Conservation (phyloP, 176 grass and related monocot genomes). For the Elymus sibiricus region DNA sequence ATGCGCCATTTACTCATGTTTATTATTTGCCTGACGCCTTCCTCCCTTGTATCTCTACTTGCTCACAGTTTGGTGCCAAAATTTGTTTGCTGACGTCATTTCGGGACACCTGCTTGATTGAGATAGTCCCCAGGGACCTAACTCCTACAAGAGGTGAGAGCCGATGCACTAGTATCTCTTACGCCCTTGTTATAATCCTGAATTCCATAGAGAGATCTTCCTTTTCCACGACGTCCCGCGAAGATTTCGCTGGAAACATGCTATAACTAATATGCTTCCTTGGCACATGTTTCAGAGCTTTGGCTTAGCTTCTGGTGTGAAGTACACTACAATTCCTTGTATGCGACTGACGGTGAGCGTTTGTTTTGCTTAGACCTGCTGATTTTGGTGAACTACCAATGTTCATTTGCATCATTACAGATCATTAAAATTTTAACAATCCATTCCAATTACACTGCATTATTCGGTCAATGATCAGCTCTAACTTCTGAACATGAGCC, state of each 20-base stretch:
- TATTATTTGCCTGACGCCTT: not conserved
- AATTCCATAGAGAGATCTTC: not conserved
- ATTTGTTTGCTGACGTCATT: conserved; percentile 95
- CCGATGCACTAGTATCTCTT: not conserved
- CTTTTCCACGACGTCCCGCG: not conserved
- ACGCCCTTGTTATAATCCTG: not conserved
- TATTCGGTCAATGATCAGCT: not conserved
- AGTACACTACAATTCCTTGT: conserved; percentile 98
- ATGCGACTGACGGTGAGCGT: conserved; percentile 71
- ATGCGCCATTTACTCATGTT: not conserved
- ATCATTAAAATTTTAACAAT: not conserved
- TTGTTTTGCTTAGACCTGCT: not conserved
- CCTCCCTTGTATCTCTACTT: not conserved
- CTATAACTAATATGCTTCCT: conserved; percentile 19
- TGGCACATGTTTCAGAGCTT: conserved; percentile 45
- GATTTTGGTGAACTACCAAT: not conserved
- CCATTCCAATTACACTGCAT: not conserved
- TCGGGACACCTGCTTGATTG: conserved; percentile 86
- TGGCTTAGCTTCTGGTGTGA: conserved; percentile 99
- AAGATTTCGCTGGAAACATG: not conserved
- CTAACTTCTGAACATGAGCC: not conserved
- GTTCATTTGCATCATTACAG: not conserved
- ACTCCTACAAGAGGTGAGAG: conserved; percentile 78
- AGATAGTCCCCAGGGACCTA: conserved; percentile 84
- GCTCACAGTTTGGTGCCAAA: conserved; percentile 83